These are phyloP conservation scores for Pseudopithomyces maydicus DNA, from an alignment of 2,329 filamentous ascomycete genomes.

Conservation along the genomic window DNA sequence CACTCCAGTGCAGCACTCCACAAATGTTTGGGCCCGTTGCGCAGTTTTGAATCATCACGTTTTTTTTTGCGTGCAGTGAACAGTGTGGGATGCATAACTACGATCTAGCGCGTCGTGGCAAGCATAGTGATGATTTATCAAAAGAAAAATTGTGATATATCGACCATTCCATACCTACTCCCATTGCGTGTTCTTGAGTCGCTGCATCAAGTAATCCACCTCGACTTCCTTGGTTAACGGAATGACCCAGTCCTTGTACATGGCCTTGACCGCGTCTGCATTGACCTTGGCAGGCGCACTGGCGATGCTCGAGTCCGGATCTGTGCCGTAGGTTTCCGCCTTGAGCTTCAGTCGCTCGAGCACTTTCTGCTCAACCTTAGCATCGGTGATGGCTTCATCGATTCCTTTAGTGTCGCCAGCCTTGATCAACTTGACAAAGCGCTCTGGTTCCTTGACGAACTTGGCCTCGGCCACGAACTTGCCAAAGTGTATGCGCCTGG, in stretches of 20 bases:
- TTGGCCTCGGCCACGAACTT: slow-evolving; percentile 98
- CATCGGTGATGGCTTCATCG: slow-evolving; percentile 87
- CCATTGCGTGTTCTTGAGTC: slow-evolving; percentile 66
- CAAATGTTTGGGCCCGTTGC: too few species aligned
- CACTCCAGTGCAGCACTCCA: too few species aligned
- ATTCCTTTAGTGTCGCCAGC: slow-evolving; percentile 80
- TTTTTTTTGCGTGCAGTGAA: too few species aligned
- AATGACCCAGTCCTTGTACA: slow-evolving; percentile 77
- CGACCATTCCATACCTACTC: slow-evolving; percentile 32
- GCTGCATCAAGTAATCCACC: slow-evolving; percentile 97
- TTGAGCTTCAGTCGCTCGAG: slow-evolving; percentile 85
- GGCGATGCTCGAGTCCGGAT: slow-evolving; percentile 67
- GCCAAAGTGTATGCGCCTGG: slow-evolving; percentile 91
- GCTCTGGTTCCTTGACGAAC: slow-evolving; percentile 81
- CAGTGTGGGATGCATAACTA: too few species aligned
- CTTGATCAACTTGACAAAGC: slow-evolving; percentile 81
- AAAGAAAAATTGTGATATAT: too few species aligned
- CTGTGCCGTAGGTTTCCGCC: slow-evolving; percentile 90
- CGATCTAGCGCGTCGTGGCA: too few species aligned
- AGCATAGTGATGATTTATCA: too few species aligned
- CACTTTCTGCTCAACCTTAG: slow-evolving; percentile 87
- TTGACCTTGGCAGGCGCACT: slow-evolving; percentile 79
- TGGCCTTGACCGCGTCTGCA: slow-evolving; percentile 68
- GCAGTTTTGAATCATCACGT: too few species aligned
- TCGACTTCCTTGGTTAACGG: slow-evolving; percentile 98